A percentile compares a stretch with the other conserved stretches of the same genome.
These are phyloP conservation scores for Nitzschia sp. DNA, from an alignment of 108 stramenopile genomes.

Conservation along the genomic window DNA sequence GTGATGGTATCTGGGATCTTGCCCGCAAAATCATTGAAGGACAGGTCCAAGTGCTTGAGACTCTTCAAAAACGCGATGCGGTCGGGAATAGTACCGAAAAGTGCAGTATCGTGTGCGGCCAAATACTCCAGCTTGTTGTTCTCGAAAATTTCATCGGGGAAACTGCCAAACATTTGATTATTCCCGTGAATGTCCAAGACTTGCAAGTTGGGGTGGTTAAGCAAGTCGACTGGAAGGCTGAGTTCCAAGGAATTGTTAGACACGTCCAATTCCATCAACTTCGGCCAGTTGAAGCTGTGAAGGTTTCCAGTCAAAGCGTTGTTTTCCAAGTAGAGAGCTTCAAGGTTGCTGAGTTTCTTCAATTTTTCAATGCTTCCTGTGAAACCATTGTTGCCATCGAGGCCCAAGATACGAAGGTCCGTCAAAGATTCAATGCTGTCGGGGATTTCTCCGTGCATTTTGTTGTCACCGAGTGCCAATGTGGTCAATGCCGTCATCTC, in stretches of 20 bases:
- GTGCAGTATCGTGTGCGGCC: not conserved
- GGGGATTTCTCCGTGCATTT: constrained; percentile 29
- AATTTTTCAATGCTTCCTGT: constrained; percentile 13
- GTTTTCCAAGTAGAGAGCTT: constrained; percentile 27
- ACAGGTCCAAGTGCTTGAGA: constrained; percentile 10
- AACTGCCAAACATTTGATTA: not conserved
- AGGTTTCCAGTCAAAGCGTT: constrained; percentile 16
- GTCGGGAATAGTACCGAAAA: not conserved
- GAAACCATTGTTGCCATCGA: constrained; percentile 20
- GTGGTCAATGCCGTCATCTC: constrained; percentile 25
- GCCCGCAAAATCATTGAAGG: constrained; percentile 7
- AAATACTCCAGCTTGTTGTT: constrained; percentile 4
- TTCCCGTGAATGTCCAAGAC: constrained; percentile 1
- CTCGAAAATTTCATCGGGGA: not conserved
- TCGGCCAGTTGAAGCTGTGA: not conserved
- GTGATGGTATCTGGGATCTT: constrained; percentile 18
- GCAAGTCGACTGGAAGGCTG: not conserved
- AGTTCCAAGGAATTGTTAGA: constrained; percentile 4
- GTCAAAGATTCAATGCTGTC: constrained; percentile 2
- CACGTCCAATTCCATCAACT: constrained; percentile 9
- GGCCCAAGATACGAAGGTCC: constrained; percentile 19
- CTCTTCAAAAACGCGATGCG: not conserved
- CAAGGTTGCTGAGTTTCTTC: constrained; percentile 8
- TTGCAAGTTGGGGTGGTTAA: constrained; percentile 3
- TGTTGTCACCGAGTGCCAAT: constrained; percentile 21